Evolutionary conservation across 73 alveolate genomes (phyloP).

Genomic region (Paramecium octaurelia): DNA sequence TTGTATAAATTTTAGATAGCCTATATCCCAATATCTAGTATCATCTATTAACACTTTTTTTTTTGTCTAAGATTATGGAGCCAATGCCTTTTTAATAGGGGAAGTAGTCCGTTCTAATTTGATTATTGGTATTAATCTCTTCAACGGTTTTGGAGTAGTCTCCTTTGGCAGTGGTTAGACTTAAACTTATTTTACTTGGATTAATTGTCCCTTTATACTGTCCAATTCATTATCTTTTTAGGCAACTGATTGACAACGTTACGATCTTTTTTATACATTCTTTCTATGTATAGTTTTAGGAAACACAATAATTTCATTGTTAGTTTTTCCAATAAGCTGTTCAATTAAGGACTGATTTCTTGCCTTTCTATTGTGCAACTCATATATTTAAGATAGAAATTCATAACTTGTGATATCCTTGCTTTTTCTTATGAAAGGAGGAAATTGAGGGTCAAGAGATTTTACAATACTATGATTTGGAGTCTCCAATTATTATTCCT

Average conservation of each 20-base stretch:
- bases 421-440: not conserved
- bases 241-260: constrained; percentile 26
- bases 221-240: constrained; percentile 18
- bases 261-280: not conserved
- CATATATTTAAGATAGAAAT: not conserved
- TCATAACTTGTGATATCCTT: constrained; percentile 6
- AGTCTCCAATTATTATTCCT: not conserved
- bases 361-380: not conserved
- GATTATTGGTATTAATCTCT: not conserved
- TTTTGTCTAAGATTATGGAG: not conserved
- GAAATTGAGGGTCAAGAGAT: not conserved
- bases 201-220: constrained; percentile 4
- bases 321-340: not conserved
- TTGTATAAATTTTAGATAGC: not conserved
- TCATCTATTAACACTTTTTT: not conserved
- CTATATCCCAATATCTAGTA: constrained; percentile 20
- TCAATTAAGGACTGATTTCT: constrained; percentile 31
- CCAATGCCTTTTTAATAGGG: not conserved
- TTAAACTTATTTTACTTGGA: not conserved
- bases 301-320: not conserved
- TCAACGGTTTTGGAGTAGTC: not conserved
- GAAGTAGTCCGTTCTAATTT: constrained; percentile 14
- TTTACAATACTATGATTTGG: not conserved
- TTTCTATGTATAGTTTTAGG: not conserved
- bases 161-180: constrained; percentile 19